These are phyloP conservation scores for Cairneyella variabilis DNA, from an alignment of 495 filamentous ascomycete species.

Conservation along the genomic window DNA sequence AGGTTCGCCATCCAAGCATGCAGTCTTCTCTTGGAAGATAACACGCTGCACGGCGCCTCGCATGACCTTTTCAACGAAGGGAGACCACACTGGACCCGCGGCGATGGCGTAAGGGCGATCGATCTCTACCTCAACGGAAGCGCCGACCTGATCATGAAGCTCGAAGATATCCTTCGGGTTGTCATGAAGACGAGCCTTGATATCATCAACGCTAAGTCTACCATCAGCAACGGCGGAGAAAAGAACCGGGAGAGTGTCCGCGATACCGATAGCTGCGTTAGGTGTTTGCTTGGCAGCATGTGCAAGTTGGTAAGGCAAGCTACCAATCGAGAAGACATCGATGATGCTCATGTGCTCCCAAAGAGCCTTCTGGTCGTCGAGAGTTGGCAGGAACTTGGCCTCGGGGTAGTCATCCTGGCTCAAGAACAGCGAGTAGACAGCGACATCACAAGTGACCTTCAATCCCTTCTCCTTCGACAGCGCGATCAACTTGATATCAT, in stretches of 20 bases:
- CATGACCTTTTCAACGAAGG: constrained; percentile 68
- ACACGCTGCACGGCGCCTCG: constrained; percentile 74
- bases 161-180: constrained; percentile 85
- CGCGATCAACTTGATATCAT: constrained; percentile 77
- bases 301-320: constrained; percentile 76
- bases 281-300: constrained; percentile 44
- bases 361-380: constrained; percentile 68
- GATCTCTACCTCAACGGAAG: constrained; percentile 73
- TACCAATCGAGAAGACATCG: constrained; percentile 81
- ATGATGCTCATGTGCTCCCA: constrained; percentile 77
- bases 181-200: constrained; percentile 67
- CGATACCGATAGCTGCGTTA: constrained; percentile 61
- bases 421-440: constrained; percentile 76
- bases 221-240: constrained; percentile 77
- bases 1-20: constrained; percentile 70
- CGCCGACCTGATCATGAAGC: constrained; percentile 75
- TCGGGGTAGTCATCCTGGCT: constrained; percentile 70
- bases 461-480: constrained; percentile 79
- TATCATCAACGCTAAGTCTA: constrained; percentile 68
- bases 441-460: constrained; percentile 82
- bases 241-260: constrained; percentile 72
- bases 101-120: constrained; percentile 57
- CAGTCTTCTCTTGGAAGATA: constrained; percentile 71
- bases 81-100: constrained; percentile 61
- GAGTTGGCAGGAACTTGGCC: constrained; percentile 62